phyloP scores from a whole-genome alignment of 2,329 filamentous ascomycete genomes.

The Stachybotrys echinatus region DNA sequence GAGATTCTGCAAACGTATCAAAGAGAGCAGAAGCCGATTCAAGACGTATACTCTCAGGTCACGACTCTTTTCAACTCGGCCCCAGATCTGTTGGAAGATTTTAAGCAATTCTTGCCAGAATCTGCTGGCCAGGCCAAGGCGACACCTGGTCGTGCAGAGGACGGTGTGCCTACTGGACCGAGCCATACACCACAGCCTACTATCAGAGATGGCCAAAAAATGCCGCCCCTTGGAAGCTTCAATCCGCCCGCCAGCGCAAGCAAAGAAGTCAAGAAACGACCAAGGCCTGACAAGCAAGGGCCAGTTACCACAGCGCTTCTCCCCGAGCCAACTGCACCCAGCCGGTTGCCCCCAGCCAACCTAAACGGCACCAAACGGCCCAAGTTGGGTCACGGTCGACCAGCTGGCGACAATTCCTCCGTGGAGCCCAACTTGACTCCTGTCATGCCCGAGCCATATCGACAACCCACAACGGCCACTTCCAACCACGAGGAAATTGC shows the following conservation, averaged over 20 bases:
- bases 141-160: constrained; percentile 55
- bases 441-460: constrained; percentile 79
- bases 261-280: constrained; percentile 88
- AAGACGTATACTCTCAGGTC: constrained; percentile 96
- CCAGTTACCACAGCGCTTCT: constrained; percentile 42
- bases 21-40: constrained; percentile 94
- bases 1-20: constrained; percentile 98
- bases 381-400: constrained; percentile 67
- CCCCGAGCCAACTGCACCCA: constrained; percentile 34
- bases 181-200: constrained; percentile 52
- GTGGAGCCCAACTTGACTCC: constrained; percentile 87
- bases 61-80: constrained; percentile 90
- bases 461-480: constrained; percentile 66
- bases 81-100: constrained; percentile 92
- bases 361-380: constrained; percentile 55
- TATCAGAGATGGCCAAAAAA: constrained; percentile 60
- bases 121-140: constrained; percentile 56
- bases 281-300: constrained; percentile 52
- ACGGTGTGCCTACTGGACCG: constrained; percentile 31
- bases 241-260: constrained; percentile 73
- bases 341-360: constrained; percentile 21
- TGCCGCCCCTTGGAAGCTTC: constrained; percentile 94
- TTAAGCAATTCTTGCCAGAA: constrained; percentile 97
- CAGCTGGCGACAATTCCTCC: constrained; percentile 50
- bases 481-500: constrained; percentile 79